These are phyloP conservation scores for Cladophialophora immunda DNA, from an alignment of 2,329 filamentous ascomycete genomes.

Conservation along the genomic window DNA sequence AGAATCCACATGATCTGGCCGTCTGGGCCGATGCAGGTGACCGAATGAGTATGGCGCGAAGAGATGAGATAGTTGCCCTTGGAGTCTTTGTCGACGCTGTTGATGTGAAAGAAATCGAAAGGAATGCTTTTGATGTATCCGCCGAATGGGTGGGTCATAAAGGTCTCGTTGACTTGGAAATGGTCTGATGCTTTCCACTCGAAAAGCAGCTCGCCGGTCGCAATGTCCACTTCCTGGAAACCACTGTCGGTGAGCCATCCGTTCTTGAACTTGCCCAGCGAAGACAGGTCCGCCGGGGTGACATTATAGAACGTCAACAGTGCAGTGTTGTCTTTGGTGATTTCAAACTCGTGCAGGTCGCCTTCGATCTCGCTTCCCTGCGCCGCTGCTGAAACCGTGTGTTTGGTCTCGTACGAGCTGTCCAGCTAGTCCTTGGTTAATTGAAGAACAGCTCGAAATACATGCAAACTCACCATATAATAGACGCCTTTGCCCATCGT, in stretches of 20 bases:
- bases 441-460: constrained; percentile 8
- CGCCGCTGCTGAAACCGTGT: constrained; percentile 28
- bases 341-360: constrained; percentile 39
- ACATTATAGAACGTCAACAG: constrained; percentile 36
- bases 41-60: constrained; percentile 50
- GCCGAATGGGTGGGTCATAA: constrained; percentile 31
- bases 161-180: constrained; percentile 43
- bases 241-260: constrained; percentile 54
- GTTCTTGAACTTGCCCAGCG: constrained; percentile 42
- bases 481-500: constrained; percentile 59
- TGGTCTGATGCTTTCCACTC: constrained; percentile 60
- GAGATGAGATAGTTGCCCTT: constrained; percentile 57
- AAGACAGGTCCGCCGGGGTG: constrained; percentile 30
- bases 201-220: constrained; percentile 54
- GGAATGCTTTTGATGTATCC: constrained; percentile 39
- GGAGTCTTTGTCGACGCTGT: constrained; percentile 61
- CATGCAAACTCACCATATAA: constrained; percentile 53
- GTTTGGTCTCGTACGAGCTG: constrained; percentile 35
- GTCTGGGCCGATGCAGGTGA: constrained; percentile 54
- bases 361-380: constrained; percentile 35
- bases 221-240: constrained; percentile 59
- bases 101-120: constrained; percentile 67
- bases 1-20: constrained; percentile 59
- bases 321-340: constrained; percentile 34
- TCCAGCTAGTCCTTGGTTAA: constrained; percentile 29